A percentile compares a stretch with the other conserved stretches of the same genome.
Conservation (phyloP, 208 protist species). For the Trypanosoma grayi region DNA sequence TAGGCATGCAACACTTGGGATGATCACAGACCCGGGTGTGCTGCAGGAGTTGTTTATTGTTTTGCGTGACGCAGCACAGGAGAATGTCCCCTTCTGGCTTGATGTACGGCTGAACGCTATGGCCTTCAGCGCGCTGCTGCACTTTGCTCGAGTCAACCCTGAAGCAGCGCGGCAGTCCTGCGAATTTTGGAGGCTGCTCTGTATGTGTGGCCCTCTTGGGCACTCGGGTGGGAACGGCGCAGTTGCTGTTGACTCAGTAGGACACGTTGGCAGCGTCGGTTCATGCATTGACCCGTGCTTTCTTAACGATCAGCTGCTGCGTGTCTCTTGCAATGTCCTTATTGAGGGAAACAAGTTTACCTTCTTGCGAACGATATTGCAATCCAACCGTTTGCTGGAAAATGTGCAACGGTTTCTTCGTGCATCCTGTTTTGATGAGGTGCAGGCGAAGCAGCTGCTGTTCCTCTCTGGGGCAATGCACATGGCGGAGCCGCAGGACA, state of each 20-base stretch:
- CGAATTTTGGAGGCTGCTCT: slow-evolving; percentile 63
- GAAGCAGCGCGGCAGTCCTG: slow-evolving; percentile 13
- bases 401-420: slow-evolving; percentile 40
- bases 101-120: slow-evolving; percentile 74
- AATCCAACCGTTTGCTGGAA: slow-evolving; percentile 9
- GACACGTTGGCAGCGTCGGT: slow-evolving; percentile 40
- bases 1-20: slow-evolving; percentile 10
- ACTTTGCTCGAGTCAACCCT: slow-evolving; percentile 53
- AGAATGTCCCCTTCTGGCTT: slow-evolving; percentile 84
- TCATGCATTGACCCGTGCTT: slow-evolving; percentile 36
- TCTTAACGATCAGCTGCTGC: slow-evolving; percentile 30
- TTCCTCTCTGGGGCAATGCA: slow-evolving; percentile 65
- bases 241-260: slow-evolving; percentile 41
- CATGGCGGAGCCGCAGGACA: slow-evolving; percentile 14
- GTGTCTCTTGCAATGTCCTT: slow-evolving; percentile 11
- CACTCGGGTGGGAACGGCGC: slow-evolving; percentile 50
- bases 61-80: slow-evolving; percentile 63
- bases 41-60: slow-evolving; percentile 33
- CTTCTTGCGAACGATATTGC: slow-evolving; percentile 19
- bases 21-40: slow-evolving; percentile 28
- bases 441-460: slow-evolving; percentile 55
- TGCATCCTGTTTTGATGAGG: slow-evolving; percentile 25
- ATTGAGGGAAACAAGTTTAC: slow-evolving; percentile 1
- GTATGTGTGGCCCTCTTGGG: slow-evolving; percentile 75
- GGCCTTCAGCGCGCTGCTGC: slow-evolving; percentile 56